A percentile compares a stretch with the other conserved stretches of the same genome.
Conservation (phyloP, 1,284 basidiomycete species). For the Microbotryum intermedium region DNA sequence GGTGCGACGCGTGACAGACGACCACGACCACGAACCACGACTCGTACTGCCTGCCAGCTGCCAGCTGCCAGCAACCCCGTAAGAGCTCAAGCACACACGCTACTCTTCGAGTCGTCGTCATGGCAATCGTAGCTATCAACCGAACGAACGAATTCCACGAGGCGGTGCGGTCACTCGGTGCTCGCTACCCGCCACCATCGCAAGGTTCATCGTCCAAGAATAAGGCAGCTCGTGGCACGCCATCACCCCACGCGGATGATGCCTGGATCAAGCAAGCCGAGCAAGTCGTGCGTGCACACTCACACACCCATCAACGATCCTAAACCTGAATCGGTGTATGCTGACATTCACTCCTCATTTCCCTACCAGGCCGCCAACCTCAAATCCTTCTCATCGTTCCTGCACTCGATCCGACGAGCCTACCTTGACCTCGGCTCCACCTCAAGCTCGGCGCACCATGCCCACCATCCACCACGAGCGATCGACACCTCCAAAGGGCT, state of each 20-base stretch:
- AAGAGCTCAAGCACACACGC: background rate
- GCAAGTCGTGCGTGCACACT: slow-evolving; percentile 17
- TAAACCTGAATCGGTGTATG: slow-evolving; percentile 1
- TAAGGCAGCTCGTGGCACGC: background rate
- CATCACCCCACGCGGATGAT: slow-evolving; percentile 3
- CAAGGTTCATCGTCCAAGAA: slow-evolving; percentile 6
- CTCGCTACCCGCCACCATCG: slow-evolving; percentile 8
- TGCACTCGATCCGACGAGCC: slow-evolving; percentile 59
- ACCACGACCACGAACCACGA: background rate
- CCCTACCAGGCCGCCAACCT: slow-evolving; percentile 37
- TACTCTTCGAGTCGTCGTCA: background rate
- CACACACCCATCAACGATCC: background rate
- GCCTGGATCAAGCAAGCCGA: slow-evolving; percentile 25
- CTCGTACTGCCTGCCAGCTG: background rate
- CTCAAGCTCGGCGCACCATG: slow-evolving; percentile 45
- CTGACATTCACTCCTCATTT: background rate
- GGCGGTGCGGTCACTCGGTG: slow-evolving; percentile 4
- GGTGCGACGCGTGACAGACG: slow-evolving; percentile 37
- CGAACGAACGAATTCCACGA: slow-evolving; percentile 25
- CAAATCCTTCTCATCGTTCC: slow-evolving; percentile 57
- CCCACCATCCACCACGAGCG: slow-evolving; percentile 47
- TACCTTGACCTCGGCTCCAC: slow-evolving; percentile 56
- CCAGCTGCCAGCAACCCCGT: background rate
- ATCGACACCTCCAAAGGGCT: slow-evolving; percentile 49
- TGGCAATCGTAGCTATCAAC: background rate